These are phyloP conservation scores for Penicillium digitatum DNA, from an alignment of 2,329 filamentous ascomycete genomes.

Conservation along the genomic window DNA sequence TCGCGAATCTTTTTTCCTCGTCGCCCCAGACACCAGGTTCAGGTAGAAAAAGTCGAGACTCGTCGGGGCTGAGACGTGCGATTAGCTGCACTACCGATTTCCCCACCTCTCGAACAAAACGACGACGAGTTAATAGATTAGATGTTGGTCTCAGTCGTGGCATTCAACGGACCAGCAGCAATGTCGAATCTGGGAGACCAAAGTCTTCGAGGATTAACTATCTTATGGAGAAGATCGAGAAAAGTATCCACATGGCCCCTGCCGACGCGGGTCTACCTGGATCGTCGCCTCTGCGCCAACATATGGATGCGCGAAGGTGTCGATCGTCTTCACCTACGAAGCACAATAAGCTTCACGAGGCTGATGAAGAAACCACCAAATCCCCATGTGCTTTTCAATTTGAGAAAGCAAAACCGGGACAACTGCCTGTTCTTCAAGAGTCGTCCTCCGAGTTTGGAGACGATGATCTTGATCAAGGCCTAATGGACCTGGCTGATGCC, in stretches of 20 bases:
- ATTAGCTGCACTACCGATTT: slow-evolving; percentile 67
- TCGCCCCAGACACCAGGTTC: slow-evolving; percentile 63
- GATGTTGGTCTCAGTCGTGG: slow-evolving; percentile 46
- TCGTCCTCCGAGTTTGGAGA: slow-evolving; percentile 47
- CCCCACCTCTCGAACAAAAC: slow-evolving; percentile 59
- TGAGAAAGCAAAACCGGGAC: not conserved
- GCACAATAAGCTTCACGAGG: slow-evolving; percentile 11
- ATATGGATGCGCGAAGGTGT: slow-evolving; percentile 29
- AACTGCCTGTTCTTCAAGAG: slow-evolving; percentile 16
- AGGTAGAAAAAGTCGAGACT: slow-evolving; percentile 40
- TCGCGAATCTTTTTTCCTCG: slow-evolving; percentile 65
- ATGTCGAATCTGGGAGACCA: slow-evolving; percentile 37
- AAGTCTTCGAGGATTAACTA: slow-evolving; percentile 51
- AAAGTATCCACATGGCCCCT: slow-evolving; percentile 41
- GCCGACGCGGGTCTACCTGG: slow-evolving; percentile 37
- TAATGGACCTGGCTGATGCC: slow-evolving; percentile 40
- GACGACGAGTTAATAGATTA: slow-evolving; percentile 56
- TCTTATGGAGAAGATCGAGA: slow-evolving; percentile 63
- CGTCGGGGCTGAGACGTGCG: slow-evolving; percentile 56
- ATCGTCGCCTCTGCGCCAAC: slow-evolving; percentile 43
- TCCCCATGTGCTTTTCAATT: not conserved
- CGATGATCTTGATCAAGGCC: slow-evolving; percentile 46
- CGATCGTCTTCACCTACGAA: slow-evolving; percentile 33
- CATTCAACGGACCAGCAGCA: slow-evolving; percentile 40
- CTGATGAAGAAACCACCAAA: slow-evolving; percentile 1